Percentiles rank a stretch among this genome's conserved stretches.
Evolutionary conservation across 1,284 basidiomycete genomes (phyloP).

Genomic region (Fistulina hepatica): DNA sequence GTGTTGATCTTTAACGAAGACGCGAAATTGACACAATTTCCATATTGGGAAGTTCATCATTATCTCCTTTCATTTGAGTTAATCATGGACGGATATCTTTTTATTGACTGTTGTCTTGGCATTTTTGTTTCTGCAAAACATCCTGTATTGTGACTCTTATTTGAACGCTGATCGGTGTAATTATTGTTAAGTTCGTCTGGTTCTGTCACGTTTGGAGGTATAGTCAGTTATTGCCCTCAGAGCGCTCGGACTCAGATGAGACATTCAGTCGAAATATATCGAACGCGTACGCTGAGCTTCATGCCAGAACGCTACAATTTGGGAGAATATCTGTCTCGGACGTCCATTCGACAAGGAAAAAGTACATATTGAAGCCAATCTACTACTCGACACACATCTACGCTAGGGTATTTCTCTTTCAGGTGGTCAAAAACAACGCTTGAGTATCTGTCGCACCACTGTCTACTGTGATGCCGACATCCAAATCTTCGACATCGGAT

Average conservation of each 20-base stretch:
- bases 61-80: no score
- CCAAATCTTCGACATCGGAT: conserved; percentile 68
- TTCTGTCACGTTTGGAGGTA: conserved; percentile 57
- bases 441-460: conserved; percentile 73
- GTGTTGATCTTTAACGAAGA: no score
- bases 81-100: no score
- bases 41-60: no score
- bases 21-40: no score
- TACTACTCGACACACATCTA: conserved; percentile 4
- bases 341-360: conserved; percentile 69
- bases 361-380: no score
- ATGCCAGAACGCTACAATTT: conserved; percentile 56
- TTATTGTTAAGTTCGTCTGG: no score
- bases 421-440: conserved; percentile 71
- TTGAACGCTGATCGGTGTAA: no score
- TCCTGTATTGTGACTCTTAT: no score
- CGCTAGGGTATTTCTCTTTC: conserved; percentile 64
- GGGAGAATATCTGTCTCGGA: conserved; percentile 83
- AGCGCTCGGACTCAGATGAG: conserved; percentile 79
- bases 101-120: no score
- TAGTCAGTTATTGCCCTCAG: conserved; percentile 75
- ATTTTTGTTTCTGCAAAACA: no score
- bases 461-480: conserved; percentile 82
- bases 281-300: not conserved
- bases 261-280: conserved; percentile 2